Percentiles rank a stretch among this genome's conserved stretches.
phyloP scores from a whole-genome alignment of 139 green algal genomes.

The Chlorokybus atmophyticus region DNA sequence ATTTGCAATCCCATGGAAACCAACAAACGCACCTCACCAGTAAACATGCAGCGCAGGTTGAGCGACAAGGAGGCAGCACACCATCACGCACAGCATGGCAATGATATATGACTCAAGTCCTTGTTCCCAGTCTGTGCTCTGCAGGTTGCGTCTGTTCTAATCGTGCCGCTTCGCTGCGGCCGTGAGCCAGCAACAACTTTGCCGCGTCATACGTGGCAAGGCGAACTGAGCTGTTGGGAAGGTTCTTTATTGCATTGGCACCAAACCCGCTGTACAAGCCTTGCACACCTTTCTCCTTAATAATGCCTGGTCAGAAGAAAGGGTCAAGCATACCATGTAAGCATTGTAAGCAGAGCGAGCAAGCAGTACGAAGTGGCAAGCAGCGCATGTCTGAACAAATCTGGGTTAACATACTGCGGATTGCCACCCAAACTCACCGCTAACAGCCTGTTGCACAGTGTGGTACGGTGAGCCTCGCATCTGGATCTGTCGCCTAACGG shows the following conservation, averaged over 20 bases:
- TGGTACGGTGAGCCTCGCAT: conserved; percentile 15
- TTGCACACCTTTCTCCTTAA: conserved; percentile 23
- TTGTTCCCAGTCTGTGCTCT: too few species aligned
- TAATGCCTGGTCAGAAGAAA: conserved; percentile 18
- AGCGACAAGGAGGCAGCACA: too few species aligned
- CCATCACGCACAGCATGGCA: too few species aligned
- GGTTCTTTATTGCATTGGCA: conserved; percentile 34
- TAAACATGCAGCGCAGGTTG: too few species aligned
- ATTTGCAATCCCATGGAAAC: too few species aligned
- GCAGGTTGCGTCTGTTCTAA: too few species aligned
- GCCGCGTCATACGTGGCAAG: too few species aligned
- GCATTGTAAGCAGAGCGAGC: not conserved
- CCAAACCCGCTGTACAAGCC: conserved; percentile 33
- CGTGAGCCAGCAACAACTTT: too few species aligned
- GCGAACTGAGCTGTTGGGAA: conserved; percentile 36
- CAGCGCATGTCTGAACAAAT: not conserved
- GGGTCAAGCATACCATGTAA: not conserved
- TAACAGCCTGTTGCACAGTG: conserved; percentile 17
- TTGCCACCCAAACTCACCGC: not conserved
- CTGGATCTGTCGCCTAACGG: conserved; percentile 24
- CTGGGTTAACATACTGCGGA: not conserved
- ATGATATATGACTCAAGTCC: too few species aligned
- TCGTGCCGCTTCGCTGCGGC: too few species aligned
- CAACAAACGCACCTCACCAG: too few species aligned
- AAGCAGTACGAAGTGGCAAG: not conserved